Conservation (phyloP, 2,329 filamentous ascomycete genomes). For the Beauveria rudraprayagi region DNA sequence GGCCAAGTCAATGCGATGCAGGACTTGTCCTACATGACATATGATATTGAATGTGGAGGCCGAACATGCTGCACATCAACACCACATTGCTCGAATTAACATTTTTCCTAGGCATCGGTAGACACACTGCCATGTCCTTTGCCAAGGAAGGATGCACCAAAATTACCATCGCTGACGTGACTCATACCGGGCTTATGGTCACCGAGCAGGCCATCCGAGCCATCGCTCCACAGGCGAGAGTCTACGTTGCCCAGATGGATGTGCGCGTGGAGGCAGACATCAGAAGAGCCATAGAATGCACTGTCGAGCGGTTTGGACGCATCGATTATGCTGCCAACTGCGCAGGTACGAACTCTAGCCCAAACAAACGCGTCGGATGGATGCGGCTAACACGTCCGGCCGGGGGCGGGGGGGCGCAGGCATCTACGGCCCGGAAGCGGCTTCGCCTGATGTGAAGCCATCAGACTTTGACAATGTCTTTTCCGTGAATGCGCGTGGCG, state of each 20-base stretch:
- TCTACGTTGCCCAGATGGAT: conserved; percentile 24
- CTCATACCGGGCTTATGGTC: conserved; percentile 23
- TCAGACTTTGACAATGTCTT: conserved; percentile 36
- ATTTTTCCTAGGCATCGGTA: conserved; percentile 32
- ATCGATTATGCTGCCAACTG: conserved; percentile 40
- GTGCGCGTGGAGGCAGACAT: conserved; percentile 28
- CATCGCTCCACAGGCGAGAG: conserved; percentile 20
- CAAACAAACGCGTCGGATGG: background rate
- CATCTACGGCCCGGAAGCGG: conserved; percentile 29
- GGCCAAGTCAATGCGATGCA: too few species aligned
- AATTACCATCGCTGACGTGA: conserved; percentile 33
- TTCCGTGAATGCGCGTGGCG: conserved; percentile 34
- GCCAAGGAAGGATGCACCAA: conserved; percentile 34
- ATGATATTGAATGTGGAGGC: background rate
- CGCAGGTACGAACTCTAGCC: conserved; percentile 23
- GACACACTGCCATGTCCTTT: conserved; percentile 35
- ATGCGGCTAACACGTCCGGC: background rate
- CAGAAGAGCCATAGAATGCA: conserved; percentile 22
- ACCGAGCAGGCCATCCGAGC: conserved; percentile 24
- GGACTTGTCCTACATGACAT: too few species aligned
- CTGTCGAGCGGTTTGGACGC: conserved; percentile 27
- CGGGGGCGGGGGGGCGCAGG: conserved; percentile 15
- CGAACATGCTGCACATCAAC: background rate
- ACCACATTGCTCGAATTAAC: background rate
- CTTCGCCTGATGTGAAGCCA: conserved; percentile 26